phyloP scores from a whole-genome alignment of 352 stramenopile genomes.

The Phytophthora macrochlamydospora region DNA sequence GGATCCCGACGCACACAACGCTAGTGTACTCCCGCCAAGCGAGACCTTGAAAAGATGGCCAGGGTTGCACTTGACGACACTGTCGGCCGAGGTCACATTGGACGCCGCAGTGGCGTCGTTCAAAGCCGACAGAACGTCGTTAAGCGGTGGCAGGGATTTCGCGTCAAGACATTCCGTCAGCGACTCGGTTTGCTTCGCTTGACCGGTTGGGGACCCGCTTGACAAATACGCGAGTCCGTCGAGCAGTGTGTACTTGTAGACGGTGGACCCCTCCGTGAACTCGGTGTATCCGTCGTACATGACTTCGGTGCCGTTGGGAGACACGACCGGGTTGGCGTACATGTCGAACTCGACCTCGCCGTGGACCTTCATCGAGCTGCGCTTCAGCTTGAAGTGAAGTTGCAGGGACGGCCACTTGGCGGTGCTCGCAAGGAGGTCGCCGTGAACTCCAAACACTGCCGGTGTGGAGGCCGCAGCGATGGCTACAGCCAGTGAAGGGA shows the following conservation, averaged over 20 bases:
- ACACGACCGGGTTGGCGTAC: slow-evolving; percentile 41
- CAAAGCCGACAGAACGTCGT: slow-evolving; percentile 29
- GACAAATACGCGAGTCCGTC: slow-evolving; percentile 41
- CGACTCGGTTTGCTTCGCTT: slow-evolving; percentile 5
- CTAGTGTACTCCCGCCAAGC: slow-evolving; percentile 33
- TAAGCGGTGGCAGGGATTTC: slow-evolving; percentile 31
- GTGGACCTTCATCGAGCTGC: slow-evolving; percentile 39
- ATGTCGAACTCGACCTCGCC: slow-evolving; percentile 40
- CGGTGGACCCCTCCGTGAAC: slow-evolving; percentile 26
- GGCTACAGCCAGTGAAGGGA: not conserved
- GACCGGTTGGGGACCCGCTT: slow-evolving; percentile 7
- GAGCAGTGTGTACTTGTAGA: slow-evolving; percentile 37
- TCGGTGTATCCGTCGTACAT: slow-evolving; percentile 41
- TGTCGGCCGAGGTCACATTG: slow-evolving; percentile 12
- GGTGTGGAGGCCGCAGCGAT: slow-evolving; percentile 6
- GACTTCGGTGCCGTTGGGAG: slow-evolving; percentile 26
- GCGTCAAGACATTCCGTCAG: slow-evolving; percentile 26
- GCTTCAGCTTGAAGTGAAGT: slow-evolving; percentile 48
- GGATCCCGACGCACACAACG: slow-evolving; percentile 31
- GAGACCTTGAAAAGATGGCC: slow-evolving; percentile 39
- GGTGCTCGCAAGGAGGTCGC: slow-evolving; percentile 23
- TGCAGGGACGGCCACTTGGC: slow-evolving; percentile 42
- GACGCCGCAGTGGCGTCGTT: slow-evolving; percentile 22
- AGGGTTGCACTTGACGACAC: slow-evolving; percentile 32
- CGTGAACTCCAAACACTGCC: slow-evolving; percentile 14